Evolutionary conservation across 2,329 filamentous ascomycete species (phyloP), one percentile per base, ranked within the genome.

Genomic region (Bipolaris gigantea): DNA sequence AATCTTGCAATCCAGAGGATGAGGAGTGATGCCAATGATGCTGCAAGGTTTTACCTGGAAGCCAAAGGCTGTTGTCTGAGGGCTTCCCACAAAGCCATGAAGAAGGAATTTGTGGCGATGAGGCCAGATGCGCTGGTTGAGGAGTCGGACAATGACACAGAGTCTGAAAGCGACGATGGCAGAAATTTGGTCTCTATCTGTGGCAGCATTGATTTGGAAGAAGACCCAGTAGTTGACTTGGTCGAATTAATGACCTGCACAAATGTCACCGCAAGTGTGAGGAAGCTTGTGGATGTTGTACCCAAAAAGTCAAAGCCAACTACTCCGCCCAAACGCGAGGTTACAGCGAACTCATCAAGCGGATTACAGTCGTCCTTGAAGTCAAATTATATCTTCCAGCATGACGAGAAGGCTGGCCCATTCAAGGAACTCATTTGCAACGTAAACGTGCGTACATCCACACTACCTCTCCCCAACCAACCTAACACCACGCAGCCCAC

Each of bases 231-330:
- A 1, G 45, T 64, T 5, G 55, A 60, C 15, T 45, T 48, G 18
- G 66, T 60, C 13, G 52, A 55, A 16, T 11, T 48, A 13, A 53
- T 61, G 41, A 45, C 54, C 0, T 50, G 59, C 36, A 64, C 47
- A 5, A 47, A 48, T 13, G 32, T 66, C 8, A 55, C 52, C 3
- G 53, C 63, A 1, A 63, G 62, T 6, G 57, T 55, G 50, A 61
- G 65, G 36, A 67, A 63, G 51, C 41, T 64, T 18, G 55, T 70
- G 5, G 56, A 67, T 15, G 63, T 66, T 27, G 53, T 56, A 5
- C 44, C 64, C 1, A 58, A 35, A 21, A 62, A 54, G 50, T 56
- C 57, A 30, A 55, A 48, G 18, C 25, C 44, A 36, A 36, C 23
- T 1, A 21, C 23, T 3, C 13, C 44, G 2, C 27, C 40, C 15